phyloP scores from a whole-genome alignment of 2,329 filamentous ascomycete genomes.

The Colletotrichum caudatum region DNA sequence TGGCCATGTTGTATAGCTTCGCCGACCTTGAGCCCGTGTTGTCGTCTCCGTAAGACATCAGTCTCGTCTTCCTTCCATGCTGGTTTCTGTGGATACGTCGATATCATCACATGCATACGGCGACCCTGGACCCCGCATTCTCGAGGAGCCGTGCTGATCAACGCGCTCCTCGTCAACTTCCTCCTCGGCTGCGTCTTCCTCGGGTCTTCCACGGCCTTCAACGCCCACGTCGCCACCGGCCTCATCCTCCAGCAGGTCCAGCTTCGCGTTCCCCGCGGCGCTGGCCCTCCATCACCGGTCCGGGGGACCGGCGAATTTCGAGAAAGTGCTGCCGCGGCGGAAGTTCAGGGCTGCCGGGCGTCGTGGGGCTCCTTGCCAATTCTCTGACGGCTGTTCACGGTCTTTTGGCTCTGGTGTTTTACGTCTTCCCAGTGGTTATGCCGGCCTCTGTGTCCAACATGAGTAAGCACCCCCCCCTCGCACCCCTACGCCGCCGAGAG shows the following conservation, averaged over 20 bases:
- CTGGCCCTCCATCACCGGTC: constrained; percentile 17
- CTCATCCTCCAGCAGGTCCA: constrained; percentile 38
- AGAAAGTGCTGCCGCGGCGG: neutral
- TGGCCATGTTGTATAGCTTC: constrained; percentile 47
- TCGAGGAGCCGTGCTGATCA: neutral
- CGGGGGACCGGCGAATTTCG: constrained; percentile 2
- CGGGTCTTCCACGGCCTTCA: constrained; percentile 30
- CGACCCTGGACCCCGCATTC: too few relatives aligned
- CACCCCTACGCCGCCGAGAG: accelerated
- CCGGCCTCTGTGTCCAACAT: constrained; percentile 26
- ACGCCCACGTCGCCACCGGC: constrained; percentile 30
- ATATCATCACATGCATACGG: neutral
- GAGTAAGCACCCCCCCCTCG: constrained; percentile 1
- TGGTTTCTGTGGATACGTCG: too few relatives aligned
- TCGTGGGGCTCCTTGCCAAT: constrained; percentile 10
- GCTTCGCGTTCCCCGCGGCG: constrained; percentile 26
- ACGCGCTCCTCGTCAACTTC: constrained; percentile 25
- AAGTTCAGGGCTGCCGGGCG: constrained; percentile 10
- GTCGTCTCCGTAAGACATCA: constrained; percentile 19
- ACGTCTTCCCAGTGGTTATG: constrained; percentile 28
- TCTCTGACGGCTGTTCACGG: constrained; percentile 16
- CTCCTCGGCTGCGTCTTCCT: constrained; percentile 28
- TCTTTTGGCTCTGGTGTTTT: constrained; percentile 20
- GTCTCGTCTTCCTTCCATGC: neutral
- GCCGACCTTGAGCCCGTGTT: constrained; percentile 42